Conservation (phyloP, 371 early-diverging fungal species). For the Chytridiales sp. region DNA sequence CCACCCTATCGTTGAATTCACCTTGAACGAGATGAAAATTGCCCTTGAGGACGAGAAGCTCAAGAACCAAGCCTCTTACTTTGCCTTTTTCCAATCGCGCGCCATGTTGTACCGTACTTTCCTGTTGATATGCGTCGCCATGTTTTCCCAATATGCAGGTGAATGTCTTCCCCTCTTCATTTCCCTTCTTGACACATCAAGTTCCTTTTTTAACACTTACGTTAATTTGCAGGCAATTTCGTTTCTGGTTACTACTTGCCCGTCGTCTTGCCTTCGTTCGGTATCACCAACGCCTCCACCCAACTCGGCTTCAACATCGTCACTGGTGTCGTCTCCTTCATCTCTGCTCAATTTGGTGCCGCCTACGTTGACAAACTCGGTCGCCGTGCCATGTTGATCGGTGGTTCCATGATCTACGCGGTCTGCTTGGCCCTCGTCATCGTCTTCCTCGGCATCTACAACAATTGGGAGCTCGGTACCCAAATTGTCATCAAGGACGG, state of each 20-base stretch:
- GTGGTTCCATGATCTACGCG: slow-evolving; percentile 22
- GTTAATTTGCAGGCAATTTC: no score
- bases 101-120: slow-evolving; percentile 36
- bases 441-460: slow-evolving; percentile 30
- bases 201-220: no score
- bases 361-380: slow-evolving; percentile 26
- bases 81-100: slow-evolving; percentile 38
- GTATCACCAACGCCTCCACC: slow-evolving; percentile 10
- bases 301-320: slow-evolving; percentile 19
- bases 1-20: slow-evolving; percentile 42
- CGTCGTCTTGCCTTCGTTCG: slow-evolving; percentile 11
- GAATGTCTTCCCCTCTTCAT: slow-evolving; percentile 14
- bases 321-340: slow-evolving; percentile 19
- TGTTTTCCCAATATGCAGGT: slow-evolving; percentile 39
- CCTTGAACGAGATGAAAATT: slow-evolving; percentile 18
- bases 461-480: slow-evolving; percentile 1
- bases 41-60: slow-evolving; percentile 9
- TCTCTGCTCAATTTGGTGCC: slow-evolving; percentile 27
- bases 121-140: slow-evolving; percentile 25
- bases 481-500: slow-evolving; percentile 3
- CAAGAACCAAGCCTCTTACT: slow-evolving; percentile 14
- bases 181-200: no score
- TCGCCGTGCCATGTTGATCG: slow-evolving; percentile 30
- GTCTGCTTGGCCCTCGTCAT: slow-evolving; percentile 28
- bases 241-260: no score